These are phyloP conservation scores for Fraxinus paxiana DNA, from an alignment of 305 asterid species.

Conservation along the genomic window DNA sequence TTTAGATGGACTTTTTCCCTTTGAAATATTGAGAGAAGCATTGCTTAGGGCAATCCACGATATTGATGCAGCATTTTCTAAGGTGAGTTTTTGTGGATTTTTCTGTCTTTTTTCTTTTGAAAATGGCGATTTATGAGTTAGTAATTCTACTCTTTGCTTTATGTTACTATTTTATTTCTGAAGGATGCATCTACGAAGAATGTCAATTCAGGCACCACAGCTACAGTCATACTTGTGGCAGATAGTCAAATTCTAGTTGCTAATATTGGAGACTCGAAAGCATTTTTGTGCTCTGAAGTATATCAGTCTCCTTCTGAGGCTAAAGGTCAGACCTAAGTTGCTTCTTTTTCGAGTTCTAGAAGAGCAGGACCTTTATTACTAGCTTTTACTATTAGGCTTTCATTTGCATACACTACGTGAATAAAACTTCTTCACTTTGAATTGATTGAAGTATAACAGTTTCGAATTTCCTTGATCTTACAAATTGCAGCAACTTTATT, in stretches of 20 bases:
- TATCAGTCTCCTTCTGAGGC: constrained; percentile 77
- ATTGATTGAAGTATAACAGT: neutral
- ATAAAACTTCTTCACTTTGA: neutral
- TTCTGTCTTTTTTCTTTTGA: constrained; percentile 9
- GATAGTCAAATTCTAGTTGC: constrained; percentile 85
- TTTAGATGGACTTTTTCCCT: constrained; percentile 65
- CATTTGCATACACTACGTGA: neutral
- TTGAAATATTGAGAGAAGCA: constrained; percentile 87
- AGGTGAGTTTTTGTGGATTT: constrained; percentile 37
- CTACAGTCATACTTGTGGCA: constrained; percentile 72
- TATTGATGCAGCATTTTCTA: constrained; percentile 65
- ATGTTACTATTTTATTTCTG: constrained; percentile 32
- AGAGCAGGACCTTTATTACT: neutral
- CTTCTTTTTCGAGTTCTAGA: constrained; percentile 16
- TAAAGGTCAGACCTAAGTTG: constrained; percentile 54
- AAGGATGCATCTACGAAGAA: constrained; percentile 77
- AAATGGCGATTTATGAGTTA: constrained; percentile 9
- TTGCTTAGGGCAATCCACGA: constrained; percentile 76
- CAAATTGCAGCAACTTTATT: constrained; percentile 66
- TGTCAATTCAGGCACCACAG: constrained; percentile 83
- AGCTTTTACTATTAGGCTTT: constrained; percentile 13
- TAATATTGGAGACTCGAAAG: constrained; percentile 92
- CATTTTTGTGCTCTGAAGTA: constrained; percentile 84
- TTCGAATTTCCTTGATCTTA: constrained; percentile 25
- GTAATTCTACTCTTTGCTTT: constrained; percentile 24